These are phyloP conservation scores for Aspergillus neoniger DNA, from an alignment of 2,329 filamentous ascomycete species.

Conservation along the genomic window DNA sequence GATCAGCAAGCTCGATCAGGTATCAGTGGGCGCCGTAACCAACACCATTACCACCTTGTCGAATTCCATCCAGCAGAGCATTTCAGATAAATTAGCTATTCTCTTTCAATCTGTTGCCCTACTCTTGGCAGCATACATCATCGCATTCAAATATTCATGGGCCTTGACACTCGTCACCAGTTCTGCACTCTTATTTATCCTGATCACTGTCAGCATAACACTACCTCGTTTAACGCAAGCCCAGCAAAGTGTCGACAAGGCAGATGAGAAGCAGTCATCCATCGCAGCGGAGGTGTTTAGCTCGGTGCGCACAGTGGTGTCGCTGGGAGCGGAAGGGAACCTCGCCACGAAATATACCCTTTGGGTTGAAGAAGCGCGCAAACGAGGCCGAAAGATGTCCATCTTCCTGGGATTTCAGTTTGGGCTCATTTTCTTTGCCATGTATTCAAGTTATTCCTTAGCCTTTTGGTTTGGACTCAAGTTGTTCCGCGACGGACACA, in stretches of 20 bases:
- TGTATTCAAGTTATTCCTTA: constrained; percentile 39
- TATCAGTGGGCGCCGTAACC: constrained; percentile 54
- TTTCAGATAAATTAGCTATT: constrained; percentile 54
- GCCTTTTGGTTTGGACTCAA: constrained; percentile 43
- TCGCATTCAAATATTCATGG: constrained; percentile 57
- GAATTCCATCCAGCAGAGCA: constrained; percentile 56
- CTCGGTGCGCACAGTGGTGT: constrained; percentile 48
- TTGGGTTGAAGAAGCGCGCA: constrained; percentile 42
- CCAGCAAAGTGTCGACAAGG: constrained; percentile 39
- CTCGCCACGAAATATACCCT: constrained; percentile 39
- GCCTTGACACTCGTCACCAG: constrained; percentile 55
- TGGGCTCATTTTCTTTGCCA: constrained; percentile 37
- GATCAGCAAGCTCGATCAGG: constrained; percentile 52
- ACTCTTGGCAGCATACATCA: constrained; percentile 49
- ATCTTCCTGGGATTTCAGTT: constrained; percentile 35
- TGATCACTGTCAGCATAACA: constrained; percentile 34
- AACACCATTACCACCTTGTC: constrained; percentile 56
- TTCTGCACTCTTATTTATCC: constrained; percentile 48
- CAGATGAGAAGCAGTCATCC: constrained; percentile 39
- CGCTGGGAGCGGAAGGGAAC: constrained; percentile 44
- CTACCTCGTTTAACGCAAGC: constrained; percentile 37
- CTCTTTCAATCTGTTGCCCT: constrained; percentile 47
- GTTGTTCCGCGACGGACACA: constrained; percentile 36
- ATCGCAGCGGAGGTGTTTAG: constrained; percentile 47
- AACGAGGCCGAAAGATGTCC: constrained; percentile 32